Evolutionary conservation across 441 rosid genomes (phyloP).

Genomic region (Croton laevigatus): DNA sequence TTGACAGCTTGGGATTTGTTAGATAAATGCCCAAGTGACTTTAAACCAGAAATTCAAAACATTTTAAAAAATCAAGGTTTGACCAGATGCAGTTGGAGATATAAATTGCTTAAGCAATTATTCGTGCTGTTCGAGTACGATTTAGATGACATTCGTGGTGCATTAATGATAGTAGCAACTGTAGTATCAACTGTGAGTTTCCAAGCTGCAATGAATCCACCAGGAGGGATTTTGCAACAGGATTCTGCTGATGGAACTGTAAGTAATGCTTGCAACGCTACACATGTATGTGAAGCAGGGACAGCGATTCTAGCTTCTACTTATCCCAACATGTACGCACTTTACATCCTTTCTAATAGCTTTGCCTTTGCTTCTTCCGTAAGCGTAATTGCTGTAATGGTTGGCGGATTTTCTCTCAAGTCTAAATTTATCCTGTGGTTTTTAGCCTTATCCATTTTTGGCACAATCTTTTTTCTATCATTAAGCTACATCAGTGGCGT

Average conservation of each 20-base stretch:
- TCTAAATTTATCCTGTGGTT: not conserved
- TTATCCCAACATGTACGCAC: not conserved
- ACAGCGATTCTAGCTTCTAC: slow-evolving; percentile 24
- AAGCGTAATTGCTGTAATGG: not conserved
- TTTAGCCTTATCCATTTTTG: not conserved
- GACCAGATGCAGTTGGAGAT: too few species aligned
- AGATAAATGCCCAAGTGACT: slow-evolving; percentile 5
- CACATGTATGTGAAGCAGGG: slow-evolving; percentile 27
- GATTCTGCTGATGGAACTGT: not conserved
- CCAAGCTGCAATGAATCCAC: slow-evolving; percentile 11
- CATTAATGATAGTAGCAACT: not conserved
- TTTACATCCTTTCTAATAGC: not conserved
- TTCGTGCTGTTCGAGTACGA: not conserved
- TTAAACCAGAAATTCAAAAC: too few species aligned
- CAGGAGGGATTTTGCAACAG: not conserved
- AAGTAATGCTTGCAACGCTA: not conserved
- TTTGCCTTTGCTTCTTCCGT: too few species aligned
- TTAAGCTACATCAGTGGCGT: not conserved
- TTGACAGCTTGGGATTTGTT: slow-evolving; percentile 13
- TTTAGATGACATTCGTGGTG: not conserved
- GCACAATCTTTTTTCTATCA: not conserved
- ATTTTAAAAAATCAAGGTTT: too few species aligned
- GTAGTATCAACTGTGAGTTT: not conserved
- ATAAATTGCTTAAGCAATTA: not conserved
- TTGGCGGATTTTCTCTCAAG: slow-evolving; percentile 10